Conservation (phyloP, 805 yeast genomes). For the Yarrowia yakushimensis region DNA sequence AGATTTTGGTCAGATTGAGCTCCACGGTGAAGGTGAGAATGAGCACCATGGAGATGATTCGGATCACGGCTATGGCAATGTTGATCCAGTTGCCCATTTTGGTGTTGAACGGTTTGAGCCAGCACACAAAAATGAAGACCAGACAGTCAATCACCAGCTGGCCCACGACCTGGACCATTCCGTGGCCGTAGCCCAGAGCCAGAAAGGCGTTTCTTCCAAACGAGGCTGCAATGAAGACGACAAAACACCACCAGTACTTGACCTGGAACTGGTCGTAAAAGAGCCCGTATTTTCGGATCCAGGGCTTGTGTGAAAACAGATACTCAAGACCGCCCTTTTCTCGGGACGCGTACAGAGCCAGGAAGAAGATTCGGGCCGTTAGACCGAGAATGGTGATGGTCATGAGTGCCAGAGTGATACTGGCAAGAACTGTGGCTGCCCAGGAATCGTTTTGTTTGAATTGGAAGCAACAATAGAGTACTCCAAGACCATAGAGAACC, state of each 20-base stretch:
- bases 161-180: slow-evolving; percentile 37
- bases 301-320: slow-evolving; percentile 35
- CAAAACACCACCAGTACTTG: slow-evolving; percentile 38
- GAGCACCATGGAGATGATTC: slow-evolving; percentile 35
- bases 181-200: slow-evolving; percentile 38
- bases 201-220: slow-evolving; percentile 37
- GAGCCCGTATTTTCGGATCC: slow-evolving; percentile 37
- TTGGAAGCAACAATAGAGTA: slow-evolving; percentile 36
- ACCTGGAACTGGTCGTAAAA: slow-evolving; percentile 38
- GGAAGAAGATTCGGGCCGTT: slow-evolving; percentile 32
- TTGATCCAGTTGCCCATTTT: slow-evolving; percentile 37
- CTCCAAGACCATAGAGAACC: slow-evolving; percentile 39
- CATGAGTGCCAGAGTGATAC: slow-evolving; percentile 34
- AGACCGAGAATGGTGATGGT: slow-evolving; percentile 32
- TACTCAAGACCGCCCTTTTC: slow-evolving; percentile 30
- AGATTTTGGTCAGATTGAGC: slow-evolving; percentile 32
- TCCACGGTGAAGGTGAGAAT: slow-evolving; percentile 37
- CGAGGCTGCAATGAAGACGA: slow-evolving; percentile 31
- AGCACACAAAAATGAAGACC: slow-evolving; percentile 30
- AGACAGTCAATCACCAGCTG: slow-evolving; percentile 36
- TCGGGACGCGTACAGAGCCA: slow-evolving; percentile 33
- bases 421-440: slow-evolving; percentile 37
- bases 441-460: slow-evolving; percentile 37
- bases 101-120: slow-evolving; percentile 35
- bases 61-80: slow-evolving; percentile 33